These are phyloP conservation scores for Vicia faba DNA, from an alignment of 306 rosid genomes.

Conservation along the genomic window DNA sequence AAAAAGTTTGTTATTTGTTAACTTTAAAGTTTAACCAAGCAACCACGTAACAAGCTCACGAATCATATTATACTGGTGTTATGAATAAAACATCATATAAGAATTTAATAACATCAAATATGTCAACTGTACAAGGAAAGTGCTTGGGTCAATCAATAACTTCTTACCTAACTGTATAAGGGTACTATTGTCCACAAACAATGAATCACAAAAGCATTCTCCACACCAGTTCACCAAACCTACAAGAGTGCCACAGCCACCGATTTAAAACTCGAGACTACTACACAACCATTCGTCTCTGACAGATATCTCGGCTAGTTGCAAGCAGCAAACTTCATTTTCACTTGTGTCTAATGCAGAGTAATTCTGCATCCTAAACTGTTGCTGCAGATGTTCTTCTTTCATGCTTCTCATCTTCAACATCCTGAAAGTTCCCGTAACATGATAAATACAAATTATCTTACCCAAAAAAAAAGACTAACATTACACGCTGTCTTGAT, in stretches of 20 bases:
- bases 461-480: no score
- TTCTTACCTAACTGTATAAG: conserved; percentile 28
- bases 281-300: conserved; percentile 31
- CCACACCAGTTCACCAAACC: conserved; percentile 39
- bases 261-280: conserved; percentile 29
- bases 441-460: conserved; percentile 22
- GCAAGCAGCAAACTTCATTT: conserved; percentile 38
- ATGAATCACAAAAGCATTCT: conserved; percentile 31
- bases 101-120: conserved; percentile 40
- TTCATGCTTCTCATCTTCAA: conserved; percentile 72
- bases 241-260: conserved; percentile 38
- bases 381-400: conserved; percentile 48
- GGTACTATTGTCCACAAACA: conserved; percentile 41
- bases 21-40: neutral
- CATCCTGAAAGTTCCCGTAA: conserved; percentile 63
- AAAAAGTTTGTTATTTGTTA: no score
- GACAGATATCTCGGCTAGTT: conserved; percentile 21
- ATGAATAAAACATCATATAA: conserved; percentile 25
- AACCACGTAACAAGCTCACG: neutral
- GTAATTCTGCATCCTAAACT: conserved; percentile 30
- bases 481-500: neutral
- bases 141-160: neutral
- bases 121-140: conserved; percentile 57
- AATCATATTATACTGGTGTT: conserved; percentile 4
- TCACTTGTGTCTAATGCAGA: conserved; percentile 30